A percentile compares a stretch with the other conserved stretches of the same genome.
phyloP scores from a whole-genome alignment of 2,329 filamentous ascomycete species.

The Arthroderma sp. region DNA sequence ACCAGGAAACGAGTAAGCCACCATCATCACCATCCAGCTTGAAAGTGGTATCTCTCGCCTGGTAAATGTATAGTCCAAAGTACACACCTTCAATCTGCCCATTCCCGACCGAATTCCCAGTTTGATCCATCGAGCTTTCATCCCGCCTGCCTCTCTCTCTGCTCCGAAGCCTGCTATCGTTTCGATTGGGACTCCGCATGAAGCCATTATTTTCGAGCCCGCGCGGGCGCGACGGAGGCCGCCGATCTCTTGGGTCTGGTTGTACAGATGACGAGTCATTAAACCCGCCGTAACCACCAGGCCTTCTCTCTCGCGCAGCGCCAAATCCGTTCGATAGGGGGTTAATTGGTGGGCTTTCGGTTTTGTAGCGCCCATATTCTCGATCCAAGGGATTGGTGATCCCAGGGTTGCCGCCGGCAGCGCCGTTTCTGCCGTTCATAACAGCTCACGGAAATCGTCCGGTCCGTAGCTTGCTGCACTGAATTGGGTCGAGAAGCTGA shows the following conservation, averaged over 20 bases:
- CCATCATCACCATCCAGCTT: background rate
- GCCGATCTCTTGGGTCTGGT: slow-evolving; percentile 20
- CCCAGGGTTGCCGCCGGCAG: slow-evolving; percentile 23
- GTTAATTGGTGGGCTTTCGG: slow-evolving; percentile 13
- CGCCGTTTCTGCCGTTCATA: slow-evolving; percentile 25
- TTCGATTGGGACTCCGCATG: slow-evolving; percentile 16
- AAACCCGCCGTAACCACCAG: slow-evolving; percentile 34
- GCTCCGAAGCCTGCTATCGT: slow-evolving; percentile 14
- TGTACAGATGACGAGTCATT: slow-evolving; percentile 21
- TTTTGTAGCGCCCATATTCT: slow-evolving; percentile 21
- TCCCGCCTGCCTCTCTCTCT: slow-evolving; percentile 11
- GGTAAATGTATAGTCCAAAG: slow-evolving; percentile 6
- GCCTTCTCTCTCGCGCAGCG: slow-evolving; percentile 22
- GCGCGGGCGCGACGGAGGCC: slow-evolving; percentile 20
- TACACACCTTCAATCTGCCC: slow-evolving; percentile 1
- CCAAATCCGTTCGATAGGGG: slow-evolving; percentile 2
- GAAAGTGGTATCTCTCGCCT: background rate
- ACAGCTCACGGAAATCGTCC: slow-evolving; percentile 11
- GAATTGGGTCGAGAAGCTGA: slow-evolving; percentile 1
- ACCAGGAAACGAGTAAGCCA: slow-evolving; percentile 2
- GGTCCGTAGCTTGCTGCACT: background rate
- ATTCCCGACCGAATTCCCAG: background rate
- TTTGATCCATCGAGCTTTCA: background rate
- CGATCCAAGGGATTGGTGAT: slow-evolving; percentile 20
- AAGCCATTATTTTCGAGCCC: slow-evolving; percentile 18